Evolutionary conservation across 306 rosid species (phyloP), one percentile per base, ranked within the genome.

Genomic region (Quillaja saponaria): DNA sequence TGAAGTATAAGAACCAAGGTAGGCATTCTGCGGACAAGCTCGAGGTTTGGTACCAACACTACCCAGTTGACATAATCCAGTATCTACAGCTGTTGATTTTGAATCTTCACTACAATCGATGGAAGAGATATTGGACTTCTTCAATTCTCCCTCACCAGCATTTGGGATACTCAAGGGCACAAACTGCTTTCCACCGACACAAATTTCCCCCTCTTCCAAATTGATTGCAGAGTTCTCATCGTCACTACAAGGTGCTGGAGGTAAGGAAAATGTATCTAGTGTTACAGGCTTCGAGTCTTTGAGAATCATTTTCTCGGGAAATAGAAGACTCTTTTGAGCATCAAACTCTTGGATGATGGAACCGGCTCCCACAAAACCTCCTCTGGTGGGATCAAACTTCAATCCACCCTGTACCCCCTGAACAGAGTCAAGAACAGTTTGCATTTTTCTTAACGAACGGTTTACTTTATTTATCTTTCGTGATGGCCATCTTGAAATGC

Each of bases 401-500:
- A 91, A 66, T 58, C 85, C 82, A 14, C 90, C 88, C 64, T 83
- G 82, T 38, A 85, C 87, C 49, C 96, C 95, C 66, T 81, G 77
- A 53, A 90, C 96, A 48, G 95, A 85, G 71, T 85, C 86, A 9
- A 91, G 84, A 64, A 87, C 90, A 3, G 78, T 80, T 55, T 78
- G 95, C 67, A 91, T 91, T 77, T 91, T 84, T 81, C 46, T 76
- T 70, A 91, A 57, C 1, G 96, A 91, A 25, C 84, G 87, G 55
- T 80, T 91, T 49, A 91, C 96, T 79, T 87, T 91, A 55, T 81
- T 85, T 74, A 87, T 87, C 78, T 87, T 91, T 21, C 97, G 95
- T 45, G 96, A 91, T 38, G 97, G 97, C 97, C 97, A 91, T 64
- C 95, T 85, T 31, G 84, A 55, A 73, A 91, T 87, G 61, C 97